Percentiles rank a stretch among this genome's conserved stretches.
phyloP scores from a whole-genome alignment of 495 filamentous ascomycete species.

The Antarctomyces pellizariae region DNA sequence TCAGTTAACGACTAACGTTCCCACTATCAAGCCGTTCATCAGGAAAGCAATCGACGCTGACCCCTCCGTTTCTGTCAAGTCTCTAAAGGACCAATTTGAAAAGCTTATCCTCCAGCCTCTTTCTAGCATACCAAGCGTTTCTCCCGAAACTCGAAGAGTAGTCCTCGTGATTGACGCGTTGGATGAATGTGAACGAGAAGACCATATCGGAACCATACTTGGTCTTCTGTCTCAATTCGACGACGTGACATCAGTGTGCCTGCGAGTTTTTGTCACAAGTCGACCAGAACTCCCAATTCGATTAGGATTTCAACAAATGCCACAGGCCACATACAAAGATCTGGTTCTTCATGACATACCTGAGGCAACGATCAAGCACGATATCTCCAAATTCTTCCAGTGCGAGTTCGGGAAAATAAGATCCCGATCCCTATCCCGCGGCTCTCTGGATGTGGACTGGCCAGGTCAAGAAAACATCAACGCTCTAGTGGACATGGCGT shows the following conservation, averaged over 20 bases:
- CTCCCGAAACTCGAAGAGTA: conserved; percentile 1
- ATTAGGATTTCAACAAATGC: conserved; percentile 12
- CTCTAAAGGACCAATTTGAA: conserved; percentile 22
- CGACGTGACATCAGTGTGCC: conserved; percentile 2
- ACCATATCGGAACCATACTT: conserved; percentile 15
- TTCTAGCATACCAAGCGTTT: conserved; percentile 1
- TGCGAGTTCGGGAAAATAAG: conserved; percentile 7
- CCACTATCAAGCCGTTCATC: conserved; percentile 13
- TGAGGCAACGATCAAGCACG: conserved; percentile 12
- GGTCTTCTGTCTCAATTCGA: conserved; percentile 7
- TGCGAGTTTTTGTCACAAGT: conserved; percentile 5
- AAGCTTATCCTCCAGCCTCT: conserved; percentile 23
- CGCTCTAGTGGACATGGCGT: conserved; percentile 14
- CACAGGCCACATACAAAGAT: conserved; percentile 7
- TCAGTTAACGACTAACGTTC: conserved; percentile 17
- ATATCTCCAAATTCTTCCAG: conserved; percentile 16
- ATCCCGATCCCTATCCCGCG: no score
- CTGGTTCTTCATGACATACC: conserved; percentile 15
- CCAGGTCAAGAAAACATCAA: conserved; percentile 14
- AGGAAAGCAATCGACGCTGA: conserved; percentile 17
- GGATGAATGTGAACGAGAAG: conserved; percentile 18
- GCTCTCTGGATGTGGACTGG: conserved; percentile 14
- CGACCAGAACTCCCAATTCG: conserved; percentile 22
- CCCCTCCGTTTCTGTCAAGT: conserved; percentile 15
- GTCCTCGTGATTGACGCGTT: conserved; percentile 22